phyloP scores from a whole-genome alignment of 441 rosid genomes.

The Capsella rubella region DNA sequence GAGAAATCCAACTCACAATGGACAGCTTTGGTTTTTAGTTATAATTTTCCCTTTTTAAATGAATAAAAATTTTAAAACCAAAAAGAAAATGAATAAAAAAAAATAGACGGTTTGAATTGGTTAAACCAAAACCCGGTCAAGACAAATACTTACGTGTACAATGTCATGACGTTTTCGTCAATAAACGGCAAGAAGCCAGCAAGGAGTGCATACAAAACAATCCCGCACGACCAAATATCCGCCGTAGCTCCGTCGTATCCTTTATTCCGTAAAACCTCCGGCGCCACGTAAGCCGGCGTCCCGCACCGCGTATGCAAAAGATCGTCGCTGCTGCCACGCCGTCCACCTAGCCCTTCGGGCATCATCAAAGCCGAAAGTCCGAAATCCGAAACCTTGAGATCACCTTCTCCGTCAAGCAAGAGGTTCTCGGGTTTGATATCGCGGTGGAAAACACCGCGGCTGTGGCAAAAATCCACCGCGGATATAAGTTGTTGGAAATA shows the following conservation, averaged over 20 bases:
- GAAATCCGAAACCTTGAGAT: conserved; percentile 83
- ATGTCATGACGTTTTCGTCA: conserved; percentile 72
- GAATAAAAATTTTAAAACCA: too few relatives aligned
- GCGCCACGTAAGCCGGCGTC: conserved; percentile 89
- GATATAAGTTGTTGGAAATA: conserved; percentile 81
- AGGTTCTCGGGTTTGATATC: conserved; percentile 89
- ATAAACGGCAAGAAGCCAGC: conserved; percentile 88
- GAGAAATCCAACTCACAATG: not conserved
- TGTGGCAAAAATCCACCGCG: conserved; percentile 88
- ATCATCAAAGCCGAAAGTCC: conserved; percentile 72
- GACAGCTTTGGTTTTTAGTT: not conserved
- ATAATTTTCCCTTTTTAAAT: not conserved
- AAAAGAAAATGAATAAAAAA: not conserved
- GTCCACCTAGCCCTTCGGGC: conserved; percentile 62
- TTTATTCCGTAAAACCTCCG: conserved; percentile 79
- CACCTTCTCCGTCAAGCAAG: conserved; percentile 70
- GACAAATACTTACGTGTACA: conserved; percentile 51
- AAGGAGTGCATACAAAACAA: conserved; percentile 79
- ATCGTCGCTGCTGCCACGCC: conserved; percentile 68
- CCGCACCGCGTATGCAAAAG: conserved; percentile 85
- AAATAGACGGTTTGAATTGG: not conserved
- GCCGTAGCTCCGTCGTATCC: conserved; percentile 84
- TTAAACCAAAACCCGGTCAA: not conserved
- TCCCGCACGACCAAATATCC: conserved; percentile 94
- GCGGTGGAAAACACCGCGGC: conserved; percentile 84